Base-by-base conservation (phyloP, 1,284 basidiomycete species). In the Heterobasidion occidentale region DNA sequence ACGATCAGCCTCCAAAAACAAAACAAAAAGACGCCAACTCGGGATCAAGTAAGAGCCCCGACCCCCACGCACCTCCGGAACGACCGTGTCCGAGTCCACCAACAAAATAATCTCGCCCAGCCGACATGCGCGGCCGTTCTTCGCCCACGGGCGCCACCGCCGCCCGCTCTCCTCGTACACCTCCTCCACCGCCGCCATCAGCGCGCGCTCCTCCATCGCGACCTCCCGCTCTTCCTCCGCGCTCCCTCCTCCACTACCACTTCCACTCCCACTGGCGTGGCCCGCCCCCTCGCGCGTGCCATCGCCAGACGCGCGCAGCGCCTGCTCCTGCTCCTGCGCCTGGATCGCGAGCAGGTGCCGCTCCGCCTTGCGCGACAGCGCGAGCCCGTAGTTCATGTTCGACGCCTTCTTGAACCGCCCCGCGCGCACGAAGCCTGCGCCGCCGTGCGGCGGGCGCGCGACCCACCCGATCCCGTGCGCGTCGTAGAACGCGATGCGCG, bases 371-470 rank as follows among this genome's bases (percentile, higher is more conserved):
- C 92, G 71, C 15, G 87, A 90, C 7, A 93, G 75, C 48, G 76
- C 74, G 36, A 90, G 79, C 2, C 80, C 90, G 67, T 90, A 92
- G 70, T 94, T 94, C 87, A 94, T 90, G 70, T 94, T 94, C 0
- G 84, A 86, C 0, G 90, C 90, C 71, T 94, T 94, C 77, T 94
- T 93, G 77, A 93, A 94, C 35, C 90, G 83, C 59, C 92, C 92
- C n/a, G 88, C 86, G 54, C 92, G 88, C 56, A 81, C 77, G 73
- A 84, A 94, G 0, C 50, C 56, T 14, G 36, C 36, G 5, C 53
- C 60, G 49, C 59, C 80, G 67, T 89, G 84, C 50, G 77, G 77
- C 3, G 92, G 90, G 52, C 92, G 83, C 20, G 91, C 86, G 57
- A 92, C 86, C 81, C 88, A 93, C 42, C 86, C 89, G 63, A 92